phyloP scores from a whole-genome alignment of 164 flowering plant species.

The Sedum album region DNA sequence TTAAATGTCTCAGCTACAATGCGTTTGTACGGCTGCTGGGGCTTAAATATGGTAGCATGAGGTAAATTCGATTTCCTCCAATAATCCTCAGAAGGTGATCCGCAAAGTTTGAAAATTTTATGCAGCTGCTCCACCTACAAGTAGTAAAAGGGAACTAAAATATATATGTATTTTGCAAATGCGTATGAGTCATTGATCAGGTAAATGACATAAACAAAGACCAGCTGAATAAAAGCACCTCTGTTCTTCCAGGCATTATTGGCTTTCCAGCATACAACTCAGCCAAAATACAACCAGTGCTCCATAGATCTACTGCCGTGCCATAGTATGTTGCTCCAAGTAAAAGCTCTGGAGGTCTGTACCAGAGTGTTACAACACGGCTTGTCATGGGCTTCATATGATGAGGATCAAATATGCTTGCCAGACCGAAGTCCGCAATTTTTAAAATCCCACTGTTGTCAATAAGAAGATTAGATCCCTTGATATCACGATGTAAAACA shows the following conservation, averaged over 20 bases:
- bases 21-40: slow-evolving; percentile 63
- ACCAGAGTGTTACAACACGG: slow-evolving; percentile 97
- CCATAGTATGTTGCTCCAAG: too few relatives aligned
- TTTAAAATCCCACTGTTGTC: too few relatives aligned
- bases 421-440: slow-evolving; percentile 94
- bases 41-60: too few relatives aligned
- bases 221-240: slow-evolving; percentile 36
- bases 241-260: too few relatives aligned
- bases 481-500: too few relatives aligned
- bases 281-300: slow-evolving; percentile 96
- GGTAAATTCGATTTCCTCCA: too few relatives aligned
- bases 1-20: slow-evolving; percentile 80
- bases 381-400: slow-evolving; percentile 78
- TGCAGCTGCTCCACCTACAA: slow-evolving; percentile 90
- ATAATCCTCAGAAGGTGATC: too few relatives aligned
- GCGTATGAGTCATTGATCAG: slow-evolving; percentile 26
- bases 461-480: too few relatives aligned
- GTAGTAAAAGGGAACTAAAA: slow-evolving; percentile 7
- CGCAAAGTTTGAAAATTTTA: too few relatives aligned
- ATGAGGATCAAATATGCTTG: slow-evolving; percentile 67
- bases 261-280: slow-evolving; percentile 96
- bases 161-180: background rate
- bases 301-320: too few relatives aligned
- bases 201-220: background rate
- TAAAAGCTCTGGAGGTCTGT: too few relatives aligned